phyloP scores from a whole-genome alignment of 2,329 filamentous ascomycete species.

The Mycosphaerella sp. region DNA sequence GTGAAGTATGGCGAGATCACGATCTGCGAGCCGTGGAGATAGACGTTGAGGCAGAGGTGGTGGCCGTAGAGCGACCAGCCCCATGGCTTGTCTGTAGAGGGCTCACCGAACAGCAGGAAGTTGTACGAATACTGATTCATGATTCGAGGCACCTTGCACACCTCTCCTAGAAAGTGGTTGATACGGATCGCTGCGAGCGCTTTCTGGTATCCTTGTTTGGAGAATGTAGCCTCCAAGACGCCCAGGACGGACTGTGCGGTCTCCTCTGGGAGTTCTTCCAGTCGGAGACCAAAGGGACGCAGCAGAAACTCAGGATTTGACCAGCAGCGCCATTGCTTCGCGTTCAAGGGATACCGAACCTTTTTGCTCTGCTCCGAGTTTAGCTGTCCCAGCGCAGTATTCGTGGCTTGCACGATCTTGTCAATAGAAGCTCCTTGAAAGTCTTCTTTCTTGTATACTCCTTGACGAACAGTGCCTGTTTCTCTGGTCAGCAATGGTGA shows the following conservation, averaged over 20 bases:
- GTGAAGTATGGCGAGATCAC: conserved; percentile 70
- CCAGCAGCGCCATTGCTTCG: conserved; percentile 64
- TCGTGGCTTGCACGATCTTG: conserved; percentile 49
- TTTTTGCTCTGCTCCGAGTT: conserved; percentile 44
- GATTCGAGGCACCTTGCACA: conserved; percentile 55
- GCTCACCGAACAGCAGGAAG: conserved; percentile 57
- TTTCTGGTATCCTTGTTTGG: conserved; percentile 64
- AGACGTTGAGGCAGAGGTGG: conserved; percentile 66
- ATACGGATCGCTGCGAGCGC: conserved; percentile 64
- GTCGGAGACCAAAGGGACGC: conserved; percentile 60
- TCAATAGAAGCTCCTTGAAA: conserved; percentile 54
- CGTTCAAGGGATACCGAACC: conserved; percentile 58
- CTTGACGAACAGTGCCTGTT: conserved; percentile 22
- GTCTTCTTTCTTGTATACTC: conserved; percentile 46
- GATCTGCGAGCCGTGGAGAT: conserved; percentile 59
- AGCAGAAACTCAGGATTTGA: conserved; percentile 69
- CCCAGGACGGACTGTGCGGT: conserved; percentile 48
- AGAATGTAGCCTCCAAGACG: conserved; percentile 55
- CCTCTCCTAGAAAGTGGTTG: conserved; percentile 66
- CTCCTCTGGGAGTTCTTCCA: conserved; percentile 53
- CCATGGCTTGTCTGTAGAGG: conserved; percentile 56
- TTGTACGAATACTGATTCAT: conserved; percentile 75
- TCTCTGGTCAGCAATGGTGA: not conserved
- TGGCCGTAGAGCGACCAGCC: conserved; percentile 72
- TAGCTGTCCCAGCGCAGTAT: conserved; percentile 44